Base-by-base conservation (phyloP, 306 rosid species). In the Sophora flavescens region DNA sequence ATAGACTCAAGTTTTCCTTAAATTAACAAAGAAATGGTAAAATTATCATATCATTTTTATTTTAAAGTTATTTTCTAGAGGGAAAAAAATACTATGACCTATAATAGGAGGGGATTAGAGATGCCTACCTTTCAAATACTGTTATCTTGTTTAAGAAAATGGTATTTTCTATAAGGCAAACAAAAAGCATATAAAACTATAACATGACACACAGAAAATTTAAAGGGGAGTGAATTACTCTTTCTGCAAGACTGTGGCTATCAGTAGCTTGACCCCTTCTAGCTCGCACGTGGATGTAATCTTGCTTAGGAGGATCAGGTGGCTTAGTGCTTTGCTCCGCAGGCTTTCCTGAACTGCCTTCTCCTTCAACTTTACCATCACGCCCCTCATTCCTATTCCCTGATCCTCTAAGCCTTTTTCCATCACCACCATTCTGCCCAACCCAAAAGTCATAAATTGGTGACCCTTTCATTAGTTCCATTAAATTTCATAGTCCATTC, bases 251-350 rank as follows among this genome's bases (percentile, higher is more conserved):
- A 80, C 98, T 93, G 71, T 93, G 98, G 84, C 96, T 91, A 85
- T 93, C 97, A 61, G 97, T 93, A 61, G 98, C 98, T 81, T 93
- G 98, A 59, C 98, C 98, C 83, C 98, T 88, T 87, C 96, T 68
- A 42, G 98, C 98, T 77, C 98, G 86, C 6, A 93, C 98, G 72
- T 93, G 98, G 59, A 93, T 93, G 51, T 93, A 93, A 78, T 91
- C 98, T 64, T 80, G 84, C 85, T 89, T 91, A 1, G 93, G 93
- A 77, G 97, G 89, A 48, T 93, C 97, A 0, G 86, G 68, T 78
- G 89, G 86, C 83, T 91, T 86, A 54, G 84, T 62, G 52, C 63
- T 80, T 80, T 84, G 82, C 59, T 84, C 87, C 76, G 82, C 91
- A 39, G 79, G 87, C 89, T 86, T 91, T 80, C 91, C 95, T 81